phyloP scores from a whole-genome alignment of 148 eudicot genomes.

The Bassia scoparia region DNA sequence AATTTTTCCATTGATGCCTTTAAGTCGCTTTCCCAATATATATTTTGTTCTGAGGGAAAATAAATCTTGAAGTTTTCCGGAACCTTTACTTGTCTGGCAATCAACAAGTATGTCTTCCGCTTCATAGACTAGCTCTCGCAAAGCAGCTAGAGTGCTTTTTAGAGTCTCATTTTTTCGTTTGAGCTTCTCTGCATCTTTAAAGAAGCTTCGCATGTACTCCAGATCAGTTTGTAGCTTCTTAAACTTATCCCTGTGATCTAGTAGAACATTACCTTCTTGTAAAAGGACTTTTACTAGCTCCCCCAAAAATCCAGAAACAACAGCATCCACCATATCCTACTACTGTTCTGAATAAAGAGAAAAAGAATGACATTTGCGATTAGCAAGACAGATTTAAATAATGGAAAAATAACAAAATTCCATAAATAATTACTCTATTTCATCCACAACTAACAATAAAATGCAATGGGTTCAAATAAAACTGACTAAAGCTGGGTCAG shows the following conservation, averaged over 20 bases:
- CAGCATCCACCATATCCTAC: constrained; percentile 50
- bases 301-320: constrained; percentile 40
- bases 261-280: constrained; percentile 32
- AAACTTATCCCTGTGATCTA: constrained; percentile 34
- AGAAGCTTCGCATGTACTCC: constrained; percentile 39
- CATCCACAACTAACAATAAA: too few species aligned
- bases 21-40: constrained; percentile 32
- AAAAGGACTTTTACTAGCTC: constrained; percentile 33
- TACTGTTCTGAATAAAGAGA: constrained; percentile 4
- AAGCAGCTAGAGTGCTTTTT: constrained; percentile 21
- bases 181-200: constrained; percentile 50
- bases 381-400: neutral
- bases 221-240: constrained; percentile 42
- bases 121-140: constrained; percentile 43
- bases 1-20: constrained; percentile 35
- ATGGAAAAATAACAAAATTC: too few species aligned
- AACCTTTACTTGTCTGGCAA: constrained; percentile 29
- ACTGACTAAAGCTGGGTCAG: too few species aligned
- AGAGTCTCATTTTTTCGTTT: constrained; percentile 39
- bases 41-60: constrained; percentile 26
- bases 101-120: constrained; percentile 46
- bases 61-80: constrained; percentile 21
- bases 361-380: neutral
- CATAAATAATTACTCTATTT: too few species aligned
- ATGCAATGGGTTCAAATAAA: too few species aligned